Evolutionary conservation across 2,329 filamentous ascomycete genomes (phyloP).

Genomic region (Scytalidium lignicola): DNA sequence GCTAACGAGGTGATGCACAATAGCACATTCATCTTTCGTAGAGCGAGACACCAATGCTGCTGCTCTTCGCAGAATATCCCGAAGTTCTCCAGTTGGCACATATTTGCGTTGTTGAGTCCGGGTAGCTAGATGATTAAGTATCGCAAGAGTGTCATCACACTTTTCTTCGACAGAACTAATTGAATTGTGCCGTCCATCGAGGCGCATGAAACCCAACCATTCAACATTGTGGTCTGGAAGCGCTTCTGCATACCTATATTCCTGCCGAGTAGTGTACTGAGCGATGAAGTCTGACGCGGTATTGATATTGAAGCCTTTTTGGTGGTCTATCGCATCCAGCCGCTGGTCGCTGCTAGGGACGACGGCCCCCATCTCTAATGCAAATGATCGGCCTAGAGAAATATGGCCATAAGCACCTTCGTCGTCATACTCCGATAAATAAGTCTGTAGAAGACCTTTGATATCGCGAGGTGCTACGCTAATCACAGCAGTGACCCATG

Average conservation of each 20-base stretch:
- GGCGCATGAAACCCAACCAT: slow-evolving; percentile 56
- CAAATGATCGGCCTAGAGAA: slow-evolving; percentile 88
- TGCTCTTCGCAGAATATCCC: slow-evolving; percentile 77
- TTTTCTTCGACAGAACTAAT: slow-evolving; percentile 41
- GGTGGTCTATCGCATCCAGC: slow-evolving; percentile 72
- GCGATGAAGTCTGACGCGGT: slow-evolving; percentile 94
- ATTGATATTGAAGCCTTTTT: slow-evolving; percentile 73
- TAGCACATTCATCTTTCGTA: slow-evolving; percentile 67
- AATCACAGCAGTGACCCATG: slow-evolving; percentile 77
- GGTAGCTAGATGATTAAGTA: slow-evolving; percentile 68
- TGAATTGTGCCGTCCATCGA: slow-evolving; percentile 41
- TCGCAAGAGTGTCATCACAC: slow-evolving; percentile 54
- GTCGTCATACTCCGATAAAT: slow-evolving; percentile 91
- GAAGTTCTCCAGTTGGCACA: slow-evolving; percentile 68
- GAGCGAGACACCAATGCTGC: slow-evolving; percentile 81
- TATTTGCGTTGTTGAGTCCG: slow-evolving; percentile 64
- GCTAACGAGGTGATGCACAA: slow-evolving; percentile 81
- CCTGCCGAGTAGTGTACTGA: slow-evolving; percentile 94
- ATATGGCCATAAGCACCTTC: slow-evolving; percentile 88
- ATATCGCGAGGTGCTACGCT: slow-evolving; percentile 86
- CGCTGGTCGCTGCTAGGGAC: slow-evolving; percentile 85
- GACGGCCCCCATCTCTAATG: slow-evolving; percentile 81
- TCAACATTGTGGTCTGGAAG: slow-evolving; percentile 64
- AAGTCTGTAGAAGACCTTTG: slow-evolving; percentile 92
- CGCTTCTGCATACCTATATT: slow-evolving; percentile 83